Percentiles rank a stretch among this genome's conserved stretches.
Conservation (phyloP, 2,329 filamentous ascomycete species). For the Balansia obtecta region DNA sequence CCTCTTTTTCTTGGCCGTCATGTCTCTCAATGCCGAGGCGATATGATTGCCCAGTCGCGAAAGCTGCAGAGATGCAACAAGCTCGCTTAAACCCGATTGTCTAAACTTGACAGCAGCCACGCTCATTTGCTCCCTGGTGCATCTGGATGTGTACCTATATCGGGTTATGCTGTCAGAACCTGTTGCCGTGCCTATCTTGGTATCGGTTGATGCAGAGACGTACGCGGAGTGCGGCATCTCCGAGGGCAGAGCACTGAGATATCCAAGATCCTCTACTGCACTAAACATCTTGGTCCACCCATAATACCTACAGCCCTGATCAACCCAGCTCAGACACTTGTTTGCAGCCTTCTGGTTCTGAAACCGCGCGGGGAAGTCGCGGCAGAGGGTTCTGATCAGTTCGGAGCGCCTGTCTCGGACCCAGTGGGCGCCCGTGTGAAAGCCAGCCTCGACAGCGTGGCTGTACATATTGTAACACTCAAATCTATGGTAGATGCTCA, state of each 20-base stretch:
- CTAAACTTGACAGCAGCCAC: neutral
- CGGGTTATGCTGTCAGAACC: neutral
- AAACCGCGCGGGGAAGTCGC: constrained; percentile 1
- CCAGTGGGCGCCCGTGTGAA: constrained; percentile 2
- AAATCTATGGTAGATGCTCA: constrained; percentile 5
- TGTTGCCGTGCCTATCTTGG: neutral
- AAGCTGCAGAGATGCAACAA: constrained; percentile 1
- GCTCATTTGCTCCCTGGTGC: constrained; percentile 3
- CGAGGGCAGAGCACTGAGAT: neutral
- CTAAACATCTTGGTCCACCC: constrained; percentile 1
- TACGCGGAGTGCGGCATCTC: constrained; percentile 2
- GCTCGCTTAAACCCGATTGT: constrained; percentile 1
- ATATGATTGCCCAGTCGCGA: constrained; percentile 1
- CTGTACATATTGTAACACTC: constrained; percentile 2
- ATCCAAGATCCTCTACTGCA: constrained; percentile 1
- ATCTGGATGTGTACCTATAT: constrained; percentile 2
- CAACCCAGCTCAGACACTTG: constrained; percentile 3
- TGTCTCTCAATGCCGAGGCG: neutral
- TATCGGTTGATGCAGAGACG: neutral
- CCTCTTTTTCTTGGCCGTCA: constrained; percentile 1
- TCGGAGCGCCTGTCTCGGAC: constrained; percentile 2
- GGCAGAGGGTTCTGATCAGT: neutral
- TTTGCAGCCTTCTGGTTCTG: neutral
- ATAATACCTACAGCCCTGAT: constrained; percentile 3
- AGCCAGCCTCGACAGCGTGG: constrained; percentile 3